A percentile compares a stretch with the other conserved stretches of the same genome.
Evolutionary conservation across 495 filamentous ascomycete species (phyloP).

Genomic region (Neurospora sp.): DNA sequence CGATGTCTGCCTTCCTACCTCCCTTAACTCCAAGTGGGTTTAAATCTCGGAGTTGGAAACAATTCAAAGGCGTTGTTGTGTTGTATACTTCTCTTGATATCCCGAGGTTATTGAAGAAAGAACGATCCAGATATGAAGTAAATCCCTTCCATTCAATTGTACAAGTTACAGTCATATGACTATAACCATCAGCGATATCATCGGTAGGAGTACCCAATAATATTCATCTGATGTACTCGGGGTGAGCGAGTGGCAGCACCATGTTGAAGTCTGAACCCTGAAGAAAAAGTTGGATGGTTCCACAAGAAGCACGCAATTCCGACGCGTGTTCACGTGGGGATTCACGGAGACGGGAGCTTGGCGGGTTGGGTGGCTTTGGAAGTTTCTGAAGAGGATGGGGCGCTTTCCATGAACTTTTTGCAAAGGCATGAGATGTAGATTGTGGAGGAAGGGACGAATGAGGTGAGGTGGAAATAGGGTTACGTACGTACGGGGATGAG

Average conservation of each 20-base stretch:
- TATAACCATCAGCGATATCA: neutral
- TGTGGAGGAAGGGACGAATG: neutral
- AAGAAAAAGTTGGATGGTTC: neutral
- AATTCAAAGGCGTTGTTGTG: neutral
- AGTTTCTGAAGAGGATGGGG: neutral
- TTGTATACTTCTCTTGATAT: neutral
- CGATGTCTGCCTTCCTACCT: neutral
- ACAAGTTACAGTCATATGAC: too few species aligned
- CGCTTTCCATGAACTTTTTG: neutral
- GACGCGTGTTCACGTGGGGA: neutral
- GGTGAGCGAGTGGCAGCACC: neutral
- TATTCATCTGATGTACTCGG: neutral
- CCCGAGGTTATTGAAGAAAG: neutral
- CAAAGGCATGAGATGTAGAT: neutral
- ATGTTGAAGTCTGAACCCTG: neutral
- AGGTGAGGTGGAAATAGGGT: neutral
- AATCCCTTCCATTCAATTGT: neutral
- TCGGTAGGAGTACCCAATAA: neutral
- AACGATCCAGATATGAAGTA: neutral
- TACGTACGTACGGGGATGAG: neutral
- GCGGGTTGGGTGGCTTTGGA: neutral
- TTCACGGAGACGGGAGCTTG: neutral
- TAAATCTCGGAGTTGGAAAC: neutral
- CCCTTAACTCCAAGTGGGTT: neutral
- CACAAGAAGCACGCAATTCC: neutral